These are phyloP conservation scores for Uronychia setigera DNA, from an alignment of 73 alveolate genomes.

Conservation along the genomic window DNA sequence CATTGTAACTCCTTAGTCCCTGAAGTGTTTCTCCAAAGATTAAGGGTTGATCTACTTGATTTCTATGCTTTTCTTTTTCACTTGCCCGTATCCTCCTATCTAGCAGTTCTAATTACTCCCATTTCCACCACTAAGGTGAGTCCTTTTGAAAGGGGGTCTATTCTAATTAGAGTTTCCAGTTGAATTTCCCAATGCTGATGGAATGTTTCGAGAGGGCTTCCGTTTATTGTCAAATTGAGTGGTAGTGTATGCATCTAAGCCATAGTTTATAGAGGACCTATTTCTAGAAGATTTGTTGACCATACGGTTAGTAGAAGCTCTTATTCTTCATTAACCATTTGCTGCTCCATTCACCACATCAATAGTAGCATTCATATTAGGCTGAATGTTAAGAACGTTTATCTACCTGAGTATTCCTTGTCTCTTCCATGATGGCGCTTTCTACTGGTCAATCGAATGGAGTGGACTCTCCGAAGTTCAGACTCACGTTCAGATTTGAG, in stretches of 20 bases:
- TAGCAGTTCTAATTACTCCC: no score
- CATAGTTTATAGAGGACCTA: not conserved
- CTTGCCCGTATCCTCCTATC: not conserved
- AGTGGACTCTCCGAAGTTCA: not conserved
- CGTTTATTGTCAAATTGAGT: not conserved
- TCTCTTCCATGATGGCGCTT: not conserved
- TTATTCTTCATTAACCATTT: not conserved
- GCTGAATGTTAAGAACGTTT: not conserved
- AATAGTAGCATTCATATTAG: not conserved
- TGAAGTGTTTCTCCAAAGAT: not conserved
- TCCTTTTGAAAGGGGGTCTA: not conserved
- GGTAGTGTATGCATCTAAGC: not conserved
- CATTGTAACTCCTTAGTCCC: no score
- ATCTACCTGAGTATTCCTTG: not conserved
- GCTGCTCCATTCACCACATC: conserved; percentile 1
- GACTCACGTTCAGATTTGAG: not conserved
- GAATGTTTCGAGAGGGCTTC: not conserved
- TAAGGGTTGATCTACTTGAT: not conserved
- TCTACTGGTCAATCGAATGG: not conserved
- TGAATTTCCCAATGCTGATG: not conserved
- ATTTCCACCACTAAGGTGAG: no score
- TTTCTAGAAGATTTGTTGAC: not conserved
- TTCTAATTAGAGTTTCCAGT: not conserved
- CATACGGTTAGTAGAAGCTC: not conserved
- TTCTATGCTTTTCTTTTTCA: not conserved